Evolutionary conservation across 495 filamentous ascomycete species (phyloP).

Genomic region (Lasiosphaeris hirsuta): DNA sequence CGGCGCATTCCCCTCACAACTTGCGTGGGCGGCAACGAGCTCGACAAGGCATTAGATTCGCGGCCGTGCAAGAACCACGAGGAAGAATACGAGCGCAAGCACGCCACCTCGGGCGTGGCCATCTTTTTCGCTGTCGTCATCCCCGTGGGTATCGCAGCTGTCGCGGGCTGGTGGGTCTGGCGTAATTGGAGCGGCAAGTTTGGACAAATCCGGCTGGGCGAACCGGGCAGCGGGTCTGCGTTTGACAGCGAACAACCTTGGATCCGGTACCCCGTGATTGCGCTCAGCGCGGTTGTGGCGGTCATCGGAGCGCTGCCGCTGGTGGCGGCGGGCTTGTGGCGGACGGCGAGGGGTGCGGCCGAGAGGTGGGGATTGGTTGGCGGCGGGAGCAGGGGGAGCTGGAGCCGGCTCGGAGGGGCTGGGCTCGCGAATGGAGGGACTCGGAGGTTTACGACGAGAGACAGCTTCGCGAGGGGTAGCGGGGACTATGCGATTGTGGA

Average conservation of each 20-base stretch:
- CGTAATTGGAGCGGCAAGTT: conserved; percentile 85
- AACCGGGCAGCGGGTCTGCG: conserved; percentile 38
- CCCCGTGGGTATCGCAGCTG: conserved; percentile 64
- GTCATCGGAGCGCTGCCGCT: conserved; percentile 77
- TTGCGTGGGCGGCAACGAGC: conserved; percentile 67
- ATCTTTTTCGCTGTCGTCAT: conserved; percentile 83
- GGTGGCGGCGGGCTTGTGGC: conserved; percentile 63
- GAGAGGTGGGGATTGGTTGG: conserved; percentile 40
- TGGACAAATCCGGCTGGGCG: conserved; percentile 81
- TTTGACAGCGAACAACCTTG: conserved; percentile 65
- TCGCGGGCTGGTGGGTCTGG: conserved; percentile 81
- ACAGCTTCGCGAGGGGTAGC: conserved; percentile 77
- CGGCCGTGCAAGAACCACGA: conserved; percentile 72
- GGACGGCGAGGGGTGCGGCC: conserved; percentile 48
- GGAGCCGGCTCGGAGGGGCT: conserved; percentile 45
- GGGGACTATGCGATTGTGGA: conserved; percentile 85
- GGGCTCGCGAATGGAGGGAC: conserved; percentile 27
- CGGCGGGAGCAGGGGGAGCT: conserved; percentile 34
- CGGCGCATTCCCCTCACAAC: conserved; percentile 87
- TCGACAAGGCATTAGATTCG: conserved; percentile 58
- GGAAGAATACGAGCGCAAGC: conserved; percentile 68
- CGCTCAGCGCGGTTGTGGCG: conserved; percentile 59
- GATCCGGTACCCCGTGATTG: conserved; percentile 72
- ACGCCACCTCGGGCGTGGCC: conserved; percentile 62
- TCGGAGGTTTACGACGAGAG: conserved; percentile 74